These are phyloP conservation scores for Termitomyces sp. DNA, from an alignment of 768 basidiomycete genomes.

Conservation along the genomic window DNA sequence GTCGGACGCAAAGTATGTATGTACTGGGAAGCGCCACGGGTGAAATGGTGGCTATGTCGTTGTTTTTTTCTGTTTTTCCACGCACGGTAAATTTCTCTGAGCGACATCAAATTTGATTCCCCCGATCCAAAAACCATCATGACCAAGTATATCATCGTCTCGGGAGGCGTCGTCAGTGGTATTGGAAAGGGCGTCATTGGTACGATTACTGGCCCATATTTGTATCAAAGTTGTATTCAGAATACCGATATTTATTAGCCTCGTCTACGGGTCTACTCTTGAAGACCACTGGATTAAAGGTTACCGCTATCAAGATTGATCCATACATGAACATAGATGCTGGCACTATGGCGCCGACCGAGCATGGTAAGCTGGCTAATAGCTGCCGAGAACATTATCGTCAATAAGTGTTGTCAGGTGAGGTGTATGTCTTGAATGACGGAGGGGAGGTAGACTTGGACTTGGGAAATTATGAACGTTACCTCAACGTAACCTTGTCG, in stretches of 20 bases:
- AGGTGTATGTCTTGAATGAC: conserved; percentile 97
- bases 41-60: conserved; percentile 4
- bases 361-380: conserved; percentile 69
- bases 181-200: conserved; percentile 99
- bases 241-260: conserved; percentile 41
- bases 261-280: conserved; percentile 94
- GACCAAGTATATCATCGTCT: conserved; percentile 96
- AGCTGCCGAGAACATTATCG: not conserved
- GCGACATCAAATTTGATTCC: conserved; percentile 1
- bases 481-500: conserved; percentile 89
- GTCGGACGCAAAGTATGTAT: too few relatives aligned
- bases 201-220: conserved; percentile 35
- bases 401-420: conserved; percentile 38
- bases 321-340: conserved; percentile 99
- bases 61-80: conserved; percentile 4
- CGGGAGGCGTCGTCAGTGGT: conserved; percentile 96
- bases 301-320: conserved; percentile 99
- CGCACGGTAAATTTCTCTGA: conserved; percentile 7
- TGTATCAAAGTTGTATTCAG: conserved; percentile 11
- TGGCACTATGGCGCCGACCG: conserved; percentile 97
- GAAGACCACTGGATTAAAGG: conserved; percentile 93
- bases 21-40: not conserved
- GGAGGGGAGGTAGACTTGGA: conserved; percentile 98
- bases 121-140: conserved; percentile 30
- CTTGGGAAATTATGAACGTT: conserved; percentile 97